These are phyloP conservation scores for Tolypocladium endophyticum DNA, from an alignment of 2,329 filamentous ascomycete genomes.

Conservation along the genomic window DNA sequence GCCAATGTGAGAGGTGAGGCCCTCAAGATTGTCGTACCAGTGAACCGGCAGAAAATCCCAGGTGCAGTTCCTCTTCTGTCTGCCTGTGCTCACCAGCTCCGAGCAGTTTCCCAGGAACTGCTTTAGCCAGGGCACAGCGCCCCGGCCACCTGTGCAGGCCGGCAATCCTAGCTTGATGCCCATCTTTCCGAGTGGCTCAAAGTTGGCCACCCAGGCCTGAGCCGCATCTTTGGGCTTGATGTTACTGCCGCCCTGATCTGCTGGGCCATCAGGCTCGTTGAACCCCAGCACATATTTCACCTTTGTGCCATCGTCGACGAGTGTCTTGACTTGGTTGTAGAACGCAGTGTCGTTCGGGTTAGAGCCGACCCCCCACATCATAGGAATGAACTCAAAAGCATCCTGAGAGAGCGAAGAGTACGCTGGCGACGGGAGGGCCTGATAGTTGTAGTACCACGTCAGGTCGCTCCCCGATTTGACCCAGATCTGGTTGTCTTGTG, in stretches of 20 bases:
- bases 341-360: conserved; percentile 47
- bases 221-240: conserved; percentile 52
- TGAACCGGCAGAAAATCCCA: conserved; percentile 55
- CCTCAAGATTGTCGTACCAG: conserved; percentile 61
- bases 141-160: conserved; percentile 51
- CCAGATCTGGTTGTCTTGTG: conserved; percentile 59
- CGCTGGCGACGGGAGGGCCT: conserved; percentile 39
- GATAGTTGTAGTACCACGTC: conserved; percentile 84
- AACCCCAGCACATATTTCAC: conserved; percentile 63
- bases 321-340: conserved; percentile 42
- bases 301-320: conserved; percentile 41
- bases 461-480: conserved; percentile 43
- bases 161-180: conserved; percentile 62
- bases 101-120: conserved; percentile 57
- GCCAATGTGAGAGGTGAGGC: conserved; percentile 56
- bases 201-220: conserved; percentile 57
- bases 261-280: conserved; percentile 64
- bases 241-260: conserved; percentile 48
- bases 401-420: conserved; percentile 38
- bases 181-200: conserved; percentile 55
- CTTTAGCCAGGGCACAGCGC: conserved; percentile 55
- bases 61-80: conserved; percentile 39
- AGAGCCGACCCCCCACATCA: conserved; percentile 59
- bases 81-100: conserved; percentile 36
- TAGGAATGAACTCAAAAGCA: conserved; percentile 65